Percentiles rank a stretch among this genome's conserved stretches.
These are phyloP conservation scores for Sporothrix schenckii DNA, from an alignment of 2,329 filamentous ascomycete species.

Conservation along the genomic window DNA sequence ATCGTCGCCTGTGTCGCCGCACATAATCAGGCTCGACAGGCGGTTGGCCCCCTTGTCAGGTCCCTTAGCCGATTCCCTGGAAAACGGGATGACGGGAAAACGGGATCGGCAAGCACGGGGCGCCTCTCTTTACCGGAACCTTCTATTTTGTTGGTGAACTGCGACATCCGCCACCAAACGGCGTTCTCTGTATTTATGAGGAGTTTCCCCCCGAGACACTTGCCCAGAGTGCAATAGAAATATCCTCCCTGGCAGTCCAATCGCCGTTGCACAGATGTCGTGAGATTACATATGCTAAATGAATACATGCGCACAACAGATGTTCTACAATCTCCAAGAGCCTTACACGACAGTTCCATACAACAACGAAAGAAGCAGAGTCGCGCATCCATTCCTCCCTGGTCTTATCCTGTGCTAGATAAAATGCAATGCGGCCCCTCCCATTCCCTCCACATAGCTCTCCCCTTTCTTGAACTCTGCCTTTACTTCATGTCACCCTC, in stretches of 20 bases:
- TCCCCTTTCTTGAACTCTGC: neutral
- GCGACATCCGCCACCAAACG: no score
- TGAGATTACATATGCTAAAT: no score
- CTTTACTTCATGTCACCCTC: neutral
- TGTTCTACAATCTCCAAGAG: neutral
- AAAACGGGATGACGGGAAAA: slow-evolving; percentile 22
- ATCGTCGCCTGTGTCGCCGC: neutral
- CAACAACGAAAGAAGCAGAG: neutral
- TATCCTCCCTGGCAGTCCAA: neutral
- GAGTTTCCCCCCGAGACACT: neutral
- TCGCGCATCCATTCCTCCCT: slow-evolving; percentile 4
- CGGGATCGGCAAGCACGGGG: slow-evolving; percentile 26
- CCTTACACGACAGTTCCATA: neutral
- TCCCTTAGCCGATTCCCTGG: slow-evolving; percentile 10
- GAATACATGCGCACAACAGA: neutral
- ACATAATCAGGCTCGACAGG: neutral
- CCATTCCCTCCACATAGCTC: slow-evolving; percentile 1
- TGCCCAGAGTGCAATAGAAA: neutral
- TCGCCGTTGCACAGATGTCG: slow-evolving; percentile 3
- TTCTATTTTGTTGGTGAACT: neutral
- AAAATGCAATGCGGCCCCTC: slow-evolving; percentile 20
- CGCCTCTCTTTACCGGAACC: slow-evolving; percentile 15
- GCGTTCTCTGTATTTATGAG: neutral
- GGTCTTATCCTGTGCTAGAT: neutral
- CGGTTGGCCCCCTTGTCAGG: neutral